Percentiles rank a stretch among this genome's conserved stretches.
These are phyloP conservation scores for Pouteria glomerata DNA, from an alignment of 148 eudicot genomes.

Conservation along the genomic window DNA sequence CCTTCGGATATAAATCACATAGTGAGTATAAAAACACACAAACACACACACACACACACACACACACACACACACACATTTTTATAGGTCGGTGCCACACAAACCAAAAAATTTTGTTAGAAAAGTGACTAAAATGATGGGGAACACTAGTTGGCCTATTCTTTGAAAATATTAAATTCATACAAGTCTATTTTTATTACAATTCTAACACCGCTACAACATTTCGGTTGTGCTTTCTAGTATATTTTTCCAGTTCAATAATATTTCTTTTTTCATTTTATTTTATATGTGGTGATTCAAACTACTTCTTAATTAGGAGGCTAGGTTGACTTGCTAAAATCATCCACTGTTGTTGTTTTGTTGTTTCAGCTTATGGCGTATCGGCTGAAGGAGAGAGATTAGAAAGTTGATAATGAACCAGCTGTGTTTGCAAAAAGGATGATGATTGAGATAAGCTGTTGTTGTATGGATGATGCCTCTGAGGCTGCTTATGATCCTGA, in stretches of 20 bases:
- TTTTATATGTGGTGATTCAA: no score
- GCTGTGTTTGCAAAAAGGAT: not conserved
- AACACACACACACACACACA: not conserved
- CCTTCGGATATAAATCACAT: conserved; percentile 10
- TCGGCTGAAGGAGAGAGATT: conserved; percentile 9
- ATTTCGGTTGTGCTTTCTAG: no score
- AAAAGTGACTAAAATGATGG: no score
- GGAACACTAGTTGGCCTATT: no score
- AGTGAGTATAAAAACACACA: conserved; percentile 8
- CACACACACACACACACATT: no score
- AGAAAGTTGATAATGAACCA: not conserved
- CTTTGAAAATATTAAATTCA: no score
- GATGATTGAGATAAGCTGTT: not conserved
- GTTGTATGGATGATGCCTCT: not conserved
- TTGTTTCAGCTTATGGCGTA: conserved; percentile 18
- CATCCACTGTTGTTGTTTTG: not conserved
- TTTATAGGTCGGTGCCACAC: no score
- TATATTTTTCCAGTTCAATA: no score
- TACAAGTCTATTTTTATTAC: no score
- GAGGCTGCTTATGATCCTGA: not conserved
- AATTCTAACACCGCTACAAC: no score
- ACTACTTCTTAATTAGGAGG: not conserved
- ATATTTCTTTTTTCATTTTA: no score
- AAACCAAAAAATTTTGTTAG: no score
- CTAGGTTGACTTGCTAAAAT: not conserved